phyloP scores from a whole-genome alignment of 106 monocot species.

The Vanilla planifolia region DNA sequence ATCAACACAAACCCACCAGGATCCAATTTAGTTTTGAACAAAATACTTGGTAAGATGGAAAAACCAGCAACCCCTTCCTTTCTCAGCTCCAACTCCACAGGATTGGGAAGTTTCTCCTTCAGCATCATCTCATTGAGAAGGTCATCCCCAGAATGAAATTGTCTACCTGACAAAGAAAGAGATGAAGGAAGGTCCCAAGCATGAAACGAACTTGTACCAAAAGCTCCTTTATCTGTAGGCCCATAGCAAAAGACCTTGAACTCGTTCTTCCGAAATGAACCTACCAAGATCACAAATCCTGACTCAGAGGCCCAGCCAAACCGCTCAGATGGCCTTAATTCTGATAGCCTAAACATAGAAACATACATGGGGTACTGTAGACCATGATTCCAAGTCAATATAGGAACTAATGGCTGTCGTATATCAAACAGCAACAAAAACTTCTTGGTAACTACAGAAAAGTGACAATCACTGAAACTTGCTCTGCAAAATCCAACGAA shows the following conservation, averaged over 20 bases:
- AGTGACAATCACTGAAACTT: slow-evolving; percentile 22
- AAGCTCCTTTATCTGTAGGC: slow-evolving; percentile 13
- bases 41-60: slow-evolving; percentile 30
- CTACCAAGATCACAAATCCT: slow-evolving; percentile 60
- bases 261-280: slow-evolving; percentile 60
- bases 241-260: slow-evolving; percentile 74
- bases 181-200: slow-evolving; percentile 80
- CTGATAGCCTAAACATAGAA: slow-evolving; percentile 37
- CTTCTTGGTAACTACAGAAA: slow-evolving; percentile 28
- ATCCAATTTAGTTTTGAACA: slow-evolving; percentile 11
- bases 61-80: slow-evolving; percentile 55
- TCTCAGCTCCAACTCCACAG: slow-evolving; percentile 9
- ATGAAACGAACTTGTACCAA: slow-evolving; percentile 20
- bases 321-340: slow-evolving; percentile 37
- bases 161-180: slow-evolving; percentile 37
- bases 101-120: slow-evolving; percentile 4
- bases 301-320: slow-evolving; percentile 32
- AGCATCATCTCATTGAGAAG: slow-evolving; percentile 29
- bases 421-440: slow-evolving; percentile 42
- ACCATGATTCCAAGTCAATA: slow-evolving; percentile 56
- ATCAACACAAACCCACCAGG: slow-evolving; percentile 49
- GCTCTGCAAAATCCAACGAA: slow-evolving; percentile 38
- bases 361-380: slow-evolving; percentile 30
- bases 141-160: slow-evolving; percentile 11
- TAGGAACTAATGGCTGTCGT: slow-evolving; percentile 32